Conservation (phyloP, 2,329 filamentous ascomycete genomes). For the Cercospora brassicicola region DNA sequence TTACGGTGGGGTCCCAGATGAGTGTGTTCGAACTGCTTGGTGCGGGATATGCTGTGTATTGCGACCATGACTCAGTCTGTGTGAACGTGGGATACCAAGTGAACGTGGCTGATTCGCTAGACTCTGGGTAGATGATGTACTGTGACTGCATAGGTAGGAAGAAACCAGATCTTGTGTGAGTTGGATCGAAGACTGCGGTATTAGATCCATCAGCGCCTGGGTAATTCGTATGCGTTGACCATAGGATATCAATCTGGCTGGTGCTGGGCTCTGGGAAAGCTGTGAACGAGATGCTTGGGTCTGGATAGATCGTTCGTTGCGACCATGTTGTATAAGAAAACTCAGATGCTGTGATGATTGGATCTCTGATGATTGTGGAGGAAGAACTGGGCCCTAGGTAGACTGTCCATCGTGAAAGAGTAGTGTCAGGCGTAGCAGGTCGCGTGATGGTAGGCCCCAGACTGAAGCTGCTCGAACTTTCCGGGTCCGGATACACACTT, state of each 20-base stretch:
- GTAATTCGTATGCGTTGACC: neutral
- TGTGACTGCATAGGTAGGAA: neutral
- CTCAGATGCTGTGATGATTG: neutral
- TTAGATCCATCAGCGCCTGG: neutral
- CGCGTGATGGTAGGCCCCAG: neutral
- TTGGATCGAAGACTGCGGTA: neutral
- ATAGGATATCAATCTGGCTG: neutral
- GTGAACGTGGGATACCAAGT: neutral
- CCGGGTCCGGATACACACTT: neutral
- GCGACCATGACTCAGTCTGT: neutral
- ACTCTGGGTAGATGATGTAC: neutral
- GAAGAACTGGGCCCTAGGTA: neutral
- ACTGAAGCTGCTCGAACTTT: neutral
- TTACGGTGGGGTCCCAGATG: neutral
- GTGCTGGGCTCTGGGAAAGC: neutral
- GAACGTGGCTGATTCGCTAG: neutral
- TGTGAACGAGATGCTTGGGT: neutral
- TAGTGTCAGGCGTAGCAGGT: neutral
- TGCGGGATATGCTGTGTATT: neutral
- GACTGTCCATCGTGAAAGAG: neutral
- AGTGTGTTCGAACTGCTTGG: neutral
- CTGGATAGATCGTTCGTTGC: neutral
- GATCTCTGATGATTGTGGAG: neutral
- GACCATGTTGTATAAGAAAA: neutral
- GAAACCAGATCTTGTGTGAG: neutral